phyloP scores from a whole-genome alignment of 108 stramenopile species.

The Cyclotella kingstonii region DNA sequence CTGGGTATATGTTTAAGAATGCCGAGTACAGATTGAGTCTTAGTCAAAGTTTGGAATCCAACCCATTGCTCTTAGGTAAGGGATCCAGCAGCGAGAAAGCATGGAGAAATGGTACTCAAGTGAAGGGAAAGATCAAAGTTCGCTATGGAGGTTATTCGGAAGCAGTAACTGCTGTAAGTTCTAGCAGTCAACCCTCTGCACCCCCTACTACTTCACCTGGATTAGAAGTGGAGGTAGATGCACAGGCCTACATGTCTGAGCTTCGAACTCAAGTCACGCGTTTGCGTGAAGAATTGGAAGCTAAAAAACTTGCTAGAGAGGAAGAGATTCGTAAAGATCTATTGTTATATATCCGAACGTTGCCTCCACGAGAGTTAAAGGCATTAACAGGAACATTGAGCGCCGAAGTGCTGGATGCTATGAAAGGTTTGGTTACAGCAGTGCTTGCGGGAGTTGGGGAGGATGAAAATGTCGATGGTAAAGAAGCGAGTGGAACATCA shows the following conservation, averaged over 20 bases:
- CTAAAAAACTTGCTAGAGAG: slow-evolving; percentile 63
- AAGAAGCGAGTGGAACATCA: slow-evolving; percentile 53
- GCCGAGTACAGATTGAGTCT: slow-evolving; percentile 89
- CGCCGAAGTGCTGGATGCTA: slow-evolving; percentile 90
- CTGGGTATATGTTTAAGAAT: slow-evolving; percentile 98
- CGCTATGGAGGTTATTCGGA: slow-evolving; percentile 37
- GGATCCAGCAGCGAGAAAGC: slow-evolving; percentile 33
- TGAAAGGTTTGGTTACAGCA: slow-evolving; percentile 90
- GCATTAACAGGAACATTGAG: slow-evolving; percentile 81
- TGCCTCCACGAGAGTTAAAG: slow-evolving; percentile 82
- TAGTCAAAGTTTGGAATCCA: slow-evolving; percentile 53
- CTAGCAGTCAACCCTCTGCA: not conserved
- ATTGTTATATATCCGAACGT: slow-evolving; percentile 86
- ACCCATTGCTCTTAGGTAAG: slow-evolving; percentile 31
- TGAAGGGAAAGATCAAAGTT: slow-evolving; percentile 74
- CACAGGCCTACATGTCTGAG: slow-evolving; percentile 90
- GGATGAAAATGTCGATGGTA: slow-evolving; percentile 57
- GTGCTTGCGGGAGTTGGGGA: slow-evolving; percentile 76
- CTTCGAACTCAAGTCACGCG: slow-evolving; percentile 75
- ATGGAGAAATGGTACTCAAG: slow-evolving; percentile 41
- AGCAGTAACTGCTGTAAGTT: not conserved
- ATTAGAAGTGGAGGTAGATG: slow-evolving; percentile 87
- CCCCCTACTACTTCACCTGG: slow-evolving; percentile 5
- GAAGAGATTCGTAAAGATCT: slow-evolving; percentile 87
- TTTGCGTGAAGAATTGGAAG: slow-evolving; percentile 64